phyloP scores from a whole-genome alignment of 441 rosid species.

The Erodium moschatum region DNA sequence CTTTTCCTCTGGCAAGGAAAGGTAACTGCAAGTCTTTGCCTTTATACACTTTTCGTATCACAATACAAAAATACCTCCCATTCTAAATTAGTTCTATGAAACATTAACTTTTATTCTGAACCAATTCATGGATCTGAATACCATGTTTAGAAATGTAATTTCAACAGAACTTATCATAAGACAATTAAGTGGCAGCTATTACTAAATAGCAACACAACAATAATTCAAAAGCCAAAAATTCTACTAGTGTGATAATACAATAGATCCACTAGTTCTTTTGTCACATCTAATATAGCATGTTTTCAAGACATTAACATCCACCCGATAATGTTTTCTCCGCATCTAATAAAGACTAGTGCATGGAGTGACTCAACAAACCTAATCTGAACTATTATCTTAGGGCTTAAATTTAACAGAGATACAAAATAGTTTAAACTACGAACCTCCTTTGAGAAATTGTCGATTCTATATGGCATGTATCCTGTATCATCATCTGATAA shows the following conservation, averaged over 20 bases:
- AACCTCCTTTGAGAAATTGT: constrained; percentile 98
- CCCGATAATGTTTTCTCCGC: background rate
- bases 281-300: background rate
- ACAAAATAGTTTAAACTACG: constrained; percentile 28
- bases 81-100: too few species aligned
- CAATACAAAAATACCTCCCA: too few species aligned
- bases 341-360: background rate
- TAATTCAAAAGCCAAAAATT: background rate
- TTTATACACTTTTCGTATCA: too few species aligned
- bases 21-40: too few species aligned
- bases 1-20: too few species aligned
- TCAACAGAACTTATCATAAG: too few species aligned
- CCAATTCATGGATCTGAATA: too few species aligned
- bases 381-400: background rate
- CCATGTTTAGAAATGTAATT: too few species aligned
- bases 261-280: background rate
- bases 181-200: background rate
- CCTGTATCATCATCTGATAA: constrained; percentile 89
- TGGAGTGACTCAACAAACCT: constrained; percentile 7
- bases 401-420: background rate
- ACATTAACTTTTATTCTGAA: too few species aligned
- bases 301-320: background rate
- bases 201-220: background rate
- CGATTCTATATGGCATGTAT: constrained; percentile 94
- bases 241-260: background rate